A percentile compares a stretch with the other conserved stretches of the same genome.
phyloP scores from a whole-genome alignment of 495 filamentous ascomycete genomes.

The Aspergillus sparsus region DNA sequence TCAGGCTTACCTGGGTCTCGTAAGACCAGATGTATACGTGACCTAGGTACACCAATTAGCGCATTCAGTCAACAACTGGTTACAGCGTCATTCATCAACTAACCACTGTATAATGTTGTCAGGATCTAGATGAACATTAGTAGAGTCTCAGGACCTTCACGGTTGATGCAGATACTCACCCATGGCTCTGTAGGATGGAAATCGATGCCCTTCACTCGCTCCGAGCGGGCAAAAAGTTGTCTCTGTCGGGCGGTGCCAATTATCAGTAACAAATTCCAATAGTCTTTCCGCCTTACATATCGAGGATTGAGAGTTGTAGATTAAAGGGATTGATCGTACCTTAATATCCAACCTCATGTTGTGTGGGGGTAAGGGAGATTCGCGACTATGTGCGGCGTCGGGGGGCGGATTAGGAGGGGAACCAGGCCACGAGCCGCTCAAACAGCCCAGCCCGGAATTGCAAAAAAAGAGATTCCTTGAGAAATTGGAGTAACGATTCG shows the following conservation, averaged over 20 bases:
- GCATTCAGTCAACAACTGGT: slow-evolving; percentile 16
- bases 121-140: slow-evolving; percentile 59
- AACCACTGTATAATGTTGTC: slow-evolving; percentile 94
- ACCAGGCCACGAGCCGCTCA: slow-evolving; percentile 45
- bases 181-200: slow-evolving; percentile 96
- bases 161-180: slow-evolving; percentile 45
- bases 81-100: slow-evolving; percentile 26
- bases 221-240: slow-evolving; percentile 78
- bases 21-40: slow-evolving; percentile 99
- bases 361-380: slow-evolving; percentile 38
- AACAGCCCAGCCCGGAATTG: slow-evolving; percentile 37
- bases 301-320: slow-evolving; percentile 20
- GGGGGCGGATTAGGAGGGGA: slow-evolving; percentile 33
- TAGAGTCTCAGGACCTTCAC: too few species aligned
- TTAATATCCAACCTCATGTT: slow-evolving; percentile 91
- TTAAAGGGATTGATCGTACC: slow-evolving; percentile 54
- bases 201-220: slow-evolving; percentile 97
- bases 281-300: slow-evolving; percentile 15
- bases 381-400: slow-evolving; percentile 46
- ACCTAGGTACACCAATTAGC: slow-evolving; percentile 52
- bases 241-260: slow-evolving; percentile 52
- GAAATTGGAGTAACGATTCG: background rate
- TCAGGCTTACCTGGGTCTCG: slow-evolving; percentile 72
- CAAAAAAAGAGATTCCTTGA: slow-evolving; percentile 7
- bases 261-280: slow-evolving; percentile 33